phyloP scores from a whole-genome alignment of 805 yeast genomes.

The Scheffersomyces lignosus region DNA sequence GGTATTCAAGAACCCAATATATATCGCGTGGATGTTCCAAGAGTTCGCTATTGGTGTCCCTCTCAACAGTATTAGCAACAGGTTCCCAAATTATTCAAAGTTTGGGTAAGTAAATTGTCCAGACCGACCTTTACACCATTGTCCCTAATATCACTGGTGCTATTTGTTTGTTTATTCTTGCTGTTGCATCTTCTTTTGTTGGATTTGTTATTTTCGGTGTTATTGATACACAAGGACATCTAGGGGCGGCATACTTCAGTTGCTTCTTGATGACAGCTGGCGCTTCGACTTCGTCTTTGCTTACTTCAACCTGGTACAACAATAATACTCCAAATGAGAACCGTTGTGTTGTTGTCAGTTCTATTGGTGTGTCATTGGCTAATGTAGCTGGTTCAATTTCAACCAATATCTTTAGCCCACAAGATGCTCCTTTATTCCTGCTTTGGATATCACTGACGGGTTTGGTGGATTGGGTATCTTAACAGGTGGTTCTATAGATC shows the following conservation, averaged over 20 bases:
- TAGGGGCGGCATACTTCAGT: conserved; percentile 44
- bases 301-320: conserved; percentile 52
- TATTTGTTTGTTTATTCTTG: conserved; percentile 35
- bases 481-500: conserved; percentile 20
- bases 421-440: conserved; percentile 35
- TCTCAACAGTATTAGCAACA: conserved; percentile 46
- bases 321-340: conserved; percentile 49
- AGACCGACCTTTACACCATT: conserved; percentile 44
- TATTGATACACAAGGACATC: conserved; percentile 37
- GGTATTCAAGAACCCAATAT: conserved; percentile 47
- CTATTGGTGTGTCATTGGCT: conserved; percentile 42
- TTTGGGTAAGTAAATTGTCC: conserved; percentile 40
- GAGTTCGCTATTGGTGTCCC: conserved; percentile 52
- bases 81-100: conserved; percentile 47
- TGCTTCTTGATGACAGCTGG: conserved; percentile 52
- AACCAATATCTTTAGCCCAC: conserved; percentile 30
- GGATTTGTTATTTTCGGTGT: conserved; percentile 50
- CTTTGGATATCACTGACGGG: conserved; percentile 31
- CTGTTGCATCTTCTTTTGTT: conserved; percentile 38
- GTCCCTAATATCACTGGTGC: conserved; percentile 54
- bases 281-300: conserved; percentile 47
- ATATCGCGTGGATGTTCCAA: conserved; percentile 44
- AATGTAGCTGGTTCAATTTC: conserved; percentile 34
- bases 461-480: conserved; percentile 31
- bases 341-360: conserved; percentile 46